Conservation (phyloP, 768 basidiomycete genomes). For the Leccinum subgranulosum region DNA sequence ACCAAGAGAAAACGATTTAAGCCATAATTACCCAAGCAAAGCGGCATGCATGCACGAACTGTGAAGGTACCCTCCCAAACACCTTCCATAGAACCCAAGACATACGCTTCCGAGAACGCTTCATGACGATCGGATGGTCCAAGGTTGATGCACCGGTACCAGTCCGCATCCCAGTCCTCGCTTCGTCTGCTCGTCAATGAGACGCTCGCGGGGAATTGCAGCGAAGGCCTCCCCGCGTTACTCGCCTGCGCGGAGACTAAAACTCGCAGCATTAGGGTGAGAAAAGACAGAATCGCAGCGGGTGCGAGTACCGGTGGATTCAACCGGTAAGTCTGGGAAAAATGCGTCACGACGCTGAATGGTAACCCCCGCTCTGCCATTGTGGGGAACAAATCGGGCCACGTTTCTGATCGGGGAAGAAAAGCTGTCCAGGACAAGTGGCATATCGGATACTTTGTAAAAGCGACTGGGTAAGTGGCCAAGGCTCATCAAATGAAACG, state of each 20-base stretch:
- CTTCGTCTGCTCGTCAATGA: constrained; percentile 26
- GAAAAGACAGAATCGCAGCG: constrained; percentile 70
- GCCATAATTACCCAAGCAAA: neutral
- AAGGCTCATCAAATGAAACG: constrained; percentile 13
- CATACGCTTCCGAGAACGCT: constrained; percentile 46
- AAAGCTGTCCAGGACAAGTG: constrained; percentile 59
- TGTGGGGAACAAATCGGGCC: constrained; percentile 52
- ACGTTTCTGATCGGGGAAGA: constrained; percentile 37
- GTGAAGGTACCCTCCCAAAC: constrained; percentile 80
- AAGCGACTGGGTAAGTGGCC: constrained; percentile 5
- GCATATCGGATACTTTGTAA: constrained; percentile 58
- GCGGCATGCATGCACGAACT: constrained; percentile 40
- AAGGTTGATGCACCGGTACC: constrained; percentile 52
- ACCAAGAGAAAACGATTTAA: constrained; percentile 1
- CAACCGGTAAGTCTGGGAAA: constrained; percentile 44
- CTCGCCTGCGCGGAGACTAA: constrained; percentile 2
- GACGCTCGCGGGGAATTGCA: constrained; percentile 15
- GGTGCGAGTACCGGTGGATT: constrained; percentile 60
- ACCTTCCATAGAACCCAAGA: constrained; percentile 69
- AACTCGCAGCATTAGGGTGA: constrained; percentile 44
- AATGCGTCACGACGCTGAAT: constrained; percentile 35
- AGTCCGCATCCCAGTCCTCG: constrained; percentile 69
- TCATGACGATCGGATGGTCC: constrained; percentile 31
- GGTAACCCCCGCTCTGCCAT: constrained; percentile 17
- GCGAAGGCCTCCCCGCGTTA: neutral